Evolutionary conservation across 2,329 filamentous ascomycete genomes (phyloP), one percentile per base, ranked within the genome.

Genomic region (Stagonosporopsis chrysanthemi): DNA sequence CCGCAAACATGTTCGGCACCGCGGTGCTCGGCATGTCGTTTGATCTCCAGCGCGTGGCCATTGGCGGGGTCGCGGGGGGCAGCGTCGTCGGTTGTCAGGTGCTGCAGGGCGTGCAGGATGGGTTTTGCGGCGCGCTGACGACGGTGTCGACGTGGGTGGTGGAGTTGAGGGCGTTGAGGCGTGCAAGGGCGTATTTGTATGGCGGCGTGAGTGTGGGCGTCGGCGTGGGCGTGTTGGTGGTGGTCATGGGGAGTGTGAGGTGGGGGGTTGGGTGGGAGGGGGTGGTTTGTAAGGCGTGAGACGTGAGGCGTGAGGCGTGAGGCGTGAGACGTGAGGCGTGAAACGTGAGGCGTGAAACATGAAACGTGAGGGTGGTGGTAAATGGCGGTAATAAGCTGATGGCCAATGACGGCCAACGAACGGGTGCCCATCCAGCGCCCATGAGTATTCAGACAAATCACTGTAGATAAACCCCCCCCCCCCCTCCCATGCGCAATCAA

Each of bases 1-100:
- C 80, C 0, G 91, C 90, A 26, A 98, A 98, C 69, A 81, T 96
- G 4, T 73, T 89, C 14, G 94, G 93, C 4, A 92, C 91, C 0
- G 83, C 83, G 0, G 76, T 97, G 15, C 75, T 96, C 46, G 92
- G 86, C 14, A 88, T 92, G 83, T 84, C 87, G 28, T 96, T 86
- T 80, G 90, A 96, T 69, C 78, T 97, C 47, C 90, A 92, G 62
- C 92, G 91, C 68, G 80, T 85, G 0, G 56, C 64, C n/a, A 74
- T 79, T 1, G 66, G 74, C 6, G 74, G 71, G 0, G 29, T 74
- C 1, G 66, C 71, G 2, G 80, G 79, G 8, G 80, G 79, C 0
- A 75, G 79, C 0, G 33, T 72, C 0, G 58, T 79, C 0, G 76
- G 77, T 0, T 82, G 80, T 58, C 79, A 81, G 63, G 74, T 81